Percentiles rank a stretch among this genome's conserved stretches.
Evolutionary conservation across 768 basidiomycete species (phyloP).

Genomic region (Boletus barrowsii): DNA sequence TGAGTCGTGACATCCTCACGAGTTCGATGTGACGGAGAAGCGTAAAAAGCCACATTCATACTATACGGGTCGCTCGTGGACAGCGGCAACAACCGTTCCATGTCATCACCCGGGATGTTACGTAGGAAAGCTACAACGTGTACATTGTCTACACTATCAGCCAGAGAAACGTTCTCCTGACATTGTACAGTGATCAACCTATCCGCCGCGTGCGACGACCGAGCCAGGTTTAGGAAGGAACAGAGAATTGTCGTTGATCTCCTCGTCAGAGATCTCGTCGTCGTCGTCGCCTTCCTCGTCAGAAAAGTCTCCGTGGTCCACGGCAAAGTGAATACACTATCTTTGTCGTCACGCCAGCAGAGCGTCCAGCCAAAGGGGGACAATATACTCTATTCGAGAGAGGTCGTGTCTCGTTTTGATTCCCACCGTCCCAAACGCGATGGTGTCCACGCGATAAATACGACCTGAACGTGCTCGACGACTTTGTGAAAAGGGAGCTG

Average conservation of each 20-base stretch:
- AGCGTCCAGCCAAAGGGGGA: constrained; percentile 1
- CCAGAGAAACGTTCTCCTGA: not conserved
- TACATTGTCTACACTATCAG: not conserved
- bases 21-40: too few relatives aligned
- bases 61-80: too few relatives aligned
- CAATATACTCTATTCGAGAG: not conserved
- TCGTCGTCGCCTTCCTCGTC: not conserved
- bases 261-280: not conserved
- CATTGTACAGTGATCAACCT: not conserved
- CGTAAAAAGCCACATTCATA: too few relatives aligned
- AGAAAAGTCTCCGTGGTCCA: too few relatives aligned
- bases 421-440: not conserved
- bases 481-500: not conserved
- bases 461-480: not conserved
- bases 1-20: too few relatives aligned
- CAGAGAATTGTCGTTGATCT: not conserved
- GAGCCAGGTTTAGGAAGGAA: not conserved
- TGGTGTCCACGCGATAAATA: not conserved
- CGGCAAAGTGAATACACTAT: too few relatives aligned
- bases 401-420: not conserved
- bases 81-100: too few relatives aligned
- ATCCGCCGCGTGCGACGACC: not conserved
- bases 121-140: not conserved
- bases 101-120: too few relatives aligned
- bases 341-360: not conserved